Base-by-base conservation (phyloP, 2,329 filamentous ascomycete genomes). In the Ophiostoma ulmi region DNA sequence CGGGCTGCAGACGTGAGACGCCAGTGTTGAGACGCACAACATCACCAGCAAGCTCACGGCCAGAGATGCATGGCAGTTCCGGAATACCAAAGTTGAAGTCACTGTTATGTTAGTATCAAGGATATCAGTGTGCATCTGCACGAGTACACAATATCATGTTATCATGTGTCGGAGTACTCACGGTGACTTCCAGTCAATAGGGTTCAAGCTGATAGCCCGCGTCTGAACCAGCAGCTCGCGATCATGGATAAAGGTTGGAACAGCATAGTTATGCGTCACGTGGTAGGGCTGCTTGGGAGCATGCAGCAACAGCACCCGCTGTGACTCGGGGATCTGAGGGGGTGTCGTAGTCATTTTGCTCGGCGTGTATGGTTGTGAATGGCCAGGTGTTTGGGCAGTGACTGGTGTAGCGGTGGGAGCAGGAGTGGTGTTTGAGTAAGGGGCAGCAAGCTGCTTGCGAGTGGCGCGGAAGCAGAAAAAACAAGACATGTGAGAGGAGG, bases 181-280 rank as follows among this genome's bases (percentile, higher is more conserved):
- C 89, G 89, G 88, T 72, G 87, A 85, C 80, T 91, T 91, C 88
- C 88, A 91, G 77, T 92, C 91, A 70, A 93, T 90, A 0, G 91
- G 91, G 75, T 93, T 93, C 52, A 93, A 79, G 0, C 91, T 90
- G 74, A 92, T 88, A 14, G 86, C 86, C 52, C 84, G 80, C 1
- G 88, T 85, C 76, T 85, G 85, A n/a, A 92, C 84, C 5, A 92
- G 79, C 5, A 91, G 78, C 75, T 92, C 87, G 63, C 74, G 71
- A 10, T 76, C 74, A 26, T 71, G 68, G 17, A 73, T 41, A 3
- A 77, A 70, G 35, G 73, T 35, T 5, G 77, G 77, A 1, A 78
- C 75, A 17, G 77, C 73, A 66, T 78, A 77, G 44, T 75, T 71
- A 5, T 75, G 73, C 1, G 76, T 76, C 44, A 78, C 68, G 36